phyloP scores from a whole-genome alignment of 2,329 filamentous ascomycete species.

The Thermothelomyces thermophilus region DNA sequence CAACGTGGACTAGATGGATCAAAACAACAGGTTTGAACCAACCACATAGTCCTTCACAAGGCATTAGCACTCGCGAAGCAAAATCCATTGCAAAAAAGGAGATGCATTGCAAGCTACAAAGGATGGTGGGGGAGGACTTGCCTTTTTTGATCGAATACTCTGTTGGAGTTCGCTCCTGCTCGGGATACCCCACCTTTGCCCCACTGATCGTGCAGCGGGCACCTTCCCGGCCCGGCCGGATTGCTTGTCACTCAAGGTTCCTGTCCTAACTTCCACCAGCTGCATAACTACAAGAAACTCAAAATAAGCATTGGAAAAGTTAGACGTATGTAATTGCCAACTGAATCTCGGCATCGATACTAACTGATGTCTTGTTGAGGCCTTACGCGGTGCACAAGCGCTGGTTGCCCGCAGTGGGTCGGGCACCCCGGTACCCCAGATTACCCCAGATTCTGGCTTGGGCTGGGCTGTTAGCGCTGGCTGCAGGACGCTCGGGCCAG shows the following conservation, averaged over 20 bases:
- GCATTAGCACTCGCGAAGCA: too few relatives aligned
- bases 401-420: conserved; percentile 2
- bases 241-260: conserved; percentile 8
- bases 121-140: background rate
- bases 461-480: conserved; percentile 13
- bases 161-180: background rate
- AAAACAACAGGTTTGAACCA: too few relatives aligned
- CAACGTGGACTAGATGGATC: too few relatives aligned
- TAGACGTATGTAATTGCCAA: background rate
- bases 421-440: conserved; percentile 19
- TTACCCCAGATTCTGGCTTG: conserved; percentile 19
- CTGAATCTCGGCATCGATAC: background rate
- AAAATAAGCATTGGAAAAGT: background rate
- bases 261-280: background rate
- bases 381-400: background rate
- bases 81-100: too few relatives aligned
- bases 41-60: too few relatives aligned
- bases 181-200: conserved; percentile 7
- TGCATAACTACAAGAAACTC: background rate
- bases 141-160: background rate
- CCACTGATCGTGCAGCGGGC: conserved; percentile 3
- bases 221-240: background rate
- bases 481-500: conserved; percentile 23
- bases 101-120: background rate
- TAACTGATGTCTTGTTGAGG: background rate